Evolutionary conservation across 768 basidiomycete species (phyloP).

Genomic region (Butyriboletus loyo): DNA sequence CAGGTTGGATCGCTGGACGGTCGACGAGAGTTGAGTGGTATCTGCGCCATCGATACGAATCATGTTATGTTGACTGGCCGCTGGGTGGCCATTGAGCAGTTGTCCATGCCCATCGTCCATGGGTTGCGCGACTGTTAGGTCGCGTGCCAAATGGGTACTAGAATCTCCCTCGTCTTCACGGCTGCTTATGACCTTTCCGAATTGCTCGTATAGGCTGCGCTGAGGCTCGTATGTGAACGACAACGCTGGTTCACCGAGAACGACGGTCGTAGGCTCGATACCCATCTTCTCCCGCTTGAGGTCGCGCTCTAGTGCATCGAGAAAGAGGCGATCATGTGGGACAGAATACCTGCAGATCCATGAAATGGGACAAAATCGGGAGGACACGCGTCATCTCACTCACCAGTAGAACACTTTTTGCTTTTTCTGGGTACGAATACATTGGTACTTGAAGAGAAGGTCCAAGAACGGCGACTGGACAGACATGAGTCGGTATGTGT

Average conservation of each 20-base stretch:
- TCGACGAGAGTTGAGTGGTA: constrained; percentile 12
- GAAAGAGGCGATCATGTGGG: constrained; percentile 93
- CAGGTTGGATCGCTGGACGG: constrained; percentile 18
- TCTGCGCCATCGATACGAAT: constrained; percentile 28
- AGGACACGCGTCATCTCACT: constrained; percentile 24
- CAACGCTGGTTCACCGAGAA: constrained; percentile 76
- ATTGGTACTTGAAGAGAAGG: constrained; percentile 92
- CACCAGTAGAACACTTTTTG: constrained; percentile 99
- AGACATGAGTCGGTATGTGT: not conserved
- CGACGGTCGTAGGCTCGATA: constrained; percentile 75
- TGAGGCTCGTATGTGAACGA: constrained; percentile 89
- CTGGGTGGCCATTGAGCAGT: constrained; percentile 10
- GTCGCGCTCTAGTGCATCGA: constrained; percentile 94
- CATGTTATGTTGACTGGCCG: constrained; percentile 9
- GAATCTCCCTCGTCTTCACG: constrained; percentile 36
- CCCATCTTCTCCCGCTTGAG: constrained; percentile 94
- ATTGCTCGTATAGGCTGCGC: constrained; percentile 86
- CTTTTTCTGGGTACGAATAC: constrained; percentile 97
- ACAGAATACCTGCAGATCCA: constrained; percentile 77
- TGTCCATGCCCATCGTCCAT: constrained; percentile 14
- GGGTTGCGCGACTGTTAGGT: constrained; percentile 12
- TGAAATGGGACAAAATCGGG: not conserved
- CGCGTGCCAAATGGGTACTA: constrained; percentile 32
- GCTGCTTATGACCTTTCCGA: constrained; percentile 45
- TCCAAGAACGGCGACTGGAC: constrained; percentile 87